Evolutionary conservation across 2,329 filamentous ascomycete genomes (phyloP), one percentile per base, ranked within the genome.

Genomic region (Onygenales sp.): DNA sequence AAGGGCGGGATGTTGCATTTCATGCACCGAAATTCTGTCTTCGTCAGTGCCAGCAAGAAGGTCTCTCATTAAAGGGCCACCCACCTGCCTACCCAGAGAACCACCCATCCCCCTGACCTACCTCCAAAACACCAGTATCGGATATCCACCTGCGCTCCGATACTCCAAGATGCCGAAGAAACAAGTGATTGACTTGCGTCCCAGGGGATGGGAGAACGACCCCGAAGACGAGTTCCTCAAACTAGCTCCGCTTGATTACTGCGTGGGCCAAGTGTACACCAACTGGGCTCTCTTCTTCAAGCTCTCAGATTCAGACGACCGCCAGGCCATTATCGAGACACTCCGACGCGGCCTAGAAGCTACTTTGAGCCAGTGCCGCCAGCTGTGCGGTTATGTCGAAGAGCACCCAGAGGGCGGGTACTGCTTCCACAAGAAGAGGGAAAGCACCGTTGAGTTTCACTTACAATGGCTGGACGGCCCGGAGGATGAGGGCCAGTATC

Each of bases 211-310:
- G 69, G 67, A 73, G 49, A 62, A 59, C n/a, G 66, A 70, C 36
- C 65, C 65, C 0, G 62, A 66, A 4, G 69, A 71, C 49, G 69
- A 73, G 55, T 59, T 63, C 1, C 66, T 68, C 56, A 67, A 65
- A 50, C 55, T 73, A 21, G 69, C 69, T 1, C 71, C 64, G 0
- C 63, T 74, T 3, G 68, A 73, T 62, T 34, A 61, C 65, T 0
- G 62, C 56, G 0, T 62, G 58, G 37, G 62, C 57, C 10, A 46
- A 11, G 21, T 36, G 14, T 74, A 71, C 56, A 72, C 66, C 49
- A 70, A 69, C 54, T 74, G 69, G 21, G 67, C 67, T 0, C 52
- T 74, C 0, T 73, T 73, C 55, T 74, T 74, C 57, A 62, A 61
- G 4, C 49, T 73, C 0, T 56, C 63, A 0, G 67, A 74, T 31